These are phyloP conservation scores for Suaeda aralocaspica DNA, from an alignment of 148 eudicot genomes.

Conservation along the genomic window DNA sequence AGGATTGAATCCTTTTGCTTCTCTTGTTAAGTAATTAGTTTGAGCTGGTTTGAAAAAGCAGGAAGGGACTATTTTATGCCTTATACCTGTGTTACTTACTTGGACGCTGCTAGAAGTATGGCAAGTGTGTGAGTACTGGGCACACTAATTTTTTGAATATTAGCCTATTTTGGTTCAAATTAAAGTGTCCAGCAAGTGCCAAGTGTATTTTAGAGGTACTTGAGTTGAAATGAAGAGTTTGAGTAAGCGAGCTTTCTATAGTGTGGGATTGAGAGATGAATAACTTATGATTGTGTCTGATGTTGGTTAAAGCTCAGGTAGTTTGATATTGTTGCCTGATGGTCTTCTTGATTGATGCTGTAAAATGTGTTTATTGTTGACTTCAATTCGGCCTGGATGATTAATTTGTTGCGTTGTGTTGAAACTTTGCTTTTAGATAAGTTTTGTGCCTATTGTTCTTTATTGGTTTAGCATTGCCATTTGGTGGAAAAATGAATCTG, in stretches of 20 bases:
- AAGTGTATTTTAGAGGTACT: too few relatives aligned
- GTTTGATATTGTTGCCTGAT: neutral
- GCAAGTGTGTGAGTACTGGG: too few relatives aligned
- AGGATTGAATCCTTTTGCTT: neutral
- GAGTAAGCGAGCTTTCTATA: too few relatives aligned
- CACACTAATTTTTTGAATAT: too few relatives aligned
- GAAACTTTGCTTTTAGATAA: neutral
- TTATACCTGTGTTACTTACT: neutral
- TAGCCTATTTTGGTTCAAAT: too few relatives aligned
- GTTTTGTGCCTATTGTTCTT: neutral
- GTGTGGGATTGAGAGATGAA: too few relatives aligned
- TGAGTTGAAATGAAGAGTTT: too few relatives aligned
- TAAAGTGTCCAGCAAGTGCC: too few relatives aligned
- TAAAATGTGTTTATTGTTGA: neutral
- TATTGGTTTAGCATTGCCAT: neutral
- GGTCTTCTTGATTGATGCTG: neutral
- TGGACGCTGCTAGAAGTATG: neutral
- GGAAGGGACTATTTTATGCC: neutral
- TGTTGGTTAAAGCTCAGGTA: neutral
- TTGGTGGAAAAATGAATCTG: neutral
- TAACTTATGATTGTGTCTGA: neutral
- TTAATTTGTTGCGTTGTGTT: neutral
- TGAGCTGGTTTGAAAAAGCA: neutral
- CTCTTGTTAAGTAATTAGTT: neutral
- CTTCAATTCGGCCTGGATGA: neutral